Base-by-base conservation (phyloP, 441 rosid genomes). In the Erodium texanum region DNA sequence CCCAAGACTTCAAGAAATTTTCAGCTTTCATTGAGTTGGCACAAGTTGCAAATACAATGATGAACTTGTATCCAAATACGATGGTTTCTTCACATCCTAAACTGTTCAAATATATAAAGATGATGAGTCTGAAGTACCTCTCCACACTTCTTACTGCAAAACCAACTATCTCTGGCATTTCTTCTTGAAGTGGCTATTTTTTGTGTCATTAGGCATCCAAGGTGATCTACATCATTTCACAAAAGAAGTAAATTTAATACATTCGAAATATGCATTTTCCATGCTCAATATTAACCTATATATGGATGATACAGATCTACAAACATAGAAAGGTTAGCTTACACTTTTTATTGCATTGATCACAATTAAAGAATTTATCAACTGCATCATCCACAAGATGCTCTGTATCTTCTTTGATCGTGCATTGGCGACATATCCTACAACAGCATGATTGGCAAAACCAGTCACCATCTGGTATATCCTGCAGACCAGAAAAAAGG, bases 271-370 rank as follows among this genome's bases (percentile, higher is more conserved):
- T 43, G 70, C 5, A 48, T 38, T 36, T 63, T 15, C 48, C n/a
- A 41, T 41, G 1, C 50, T 43, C 50, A 43, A 43, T 14, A 43
- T 12, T 43, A 43, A 43, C 5, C 1, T 43, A 43, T 18, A 1
- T 64, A 14, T 12, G 32, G 12, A 64, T 23, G 5, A 43, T 14
- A n/a, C n/a, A 20, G 24, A 62, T 41, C 50, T 27, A 36, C 14
- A 41, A 65, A 38, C 6, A 58, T 34, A 68, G 64, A 70, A 68
- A 69, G 66, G 76, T 58, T 62, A 48, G 70, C 84, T 41, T 82
- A 93, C 94, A 90, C 74, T 79, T 87, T 66, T 32, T 81, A 76
- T 83, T 79, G 76, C 97, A 90, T 54, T 89, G 98, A 74, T 70
- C 71, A 78, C 97, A 89, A 66, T 38, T 73, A 29, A 81, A 69